Evolutionary conservation across 1,139 yeast species (phyloP).

Genomic region (Saccharomyces pastorianus): DNA sequence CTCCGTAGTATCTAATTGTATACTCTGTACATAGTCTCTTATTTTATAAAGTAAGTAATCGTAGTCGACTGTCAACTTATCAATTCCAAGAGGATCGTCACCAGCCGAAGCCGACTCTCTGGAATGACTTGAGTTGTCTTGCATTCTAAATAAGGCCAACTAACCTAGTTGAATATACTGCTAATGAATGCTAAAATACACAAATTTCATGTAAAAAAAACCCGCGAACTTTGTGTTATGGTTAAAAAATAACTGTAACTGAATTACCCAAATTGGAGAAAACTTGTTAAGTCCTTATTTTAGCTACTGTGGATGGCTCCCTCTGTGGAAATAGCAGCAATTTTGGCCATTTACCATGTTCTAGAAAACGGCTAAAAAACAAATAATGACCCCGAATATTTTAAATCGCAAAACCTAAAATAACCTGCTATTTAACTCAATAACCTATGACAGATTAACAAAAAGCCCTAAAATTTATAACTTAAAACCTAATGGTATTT

Average conservation of each 20-base stretch:
- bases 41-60: slow-evolving; percentile 59
- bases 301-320: not conserved
- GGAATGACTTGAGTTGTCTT: not conserved
- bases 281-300: not conserved
- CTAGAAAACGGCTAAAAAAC: not conserved
- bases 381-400: not conserved
- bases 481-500: not conserved
- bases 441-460: not conserved
- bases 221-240: not conserved
- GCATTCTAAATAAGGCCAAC: not conserved
- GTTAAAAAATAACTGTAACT: too few species aligned
- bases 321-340: not conserved
- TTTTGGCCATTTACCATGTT: not conserved
- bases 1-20: slow-evolving; percentile 35
- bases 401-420: not conserved
- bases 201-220: not conserved
- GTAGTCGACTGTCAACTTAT: slow-evolving; percentile 49
- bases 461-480: not conserved
- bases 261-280: not conserved
- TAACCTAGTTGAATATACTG: not conserved
- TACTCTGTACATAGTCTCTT: slow-evolving; percentile 41
- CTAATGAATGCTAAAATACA: not conserved
- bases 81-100: slow-evolving; percentile 57
- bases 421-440: not conserved
- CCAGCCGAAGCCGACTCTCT: slow-evolving; percentile 15